phyloP scores from a whole-genome alignment of 2,329 filamentous ascomycete genomes.

The Alternaria gansuensis region DNA sequence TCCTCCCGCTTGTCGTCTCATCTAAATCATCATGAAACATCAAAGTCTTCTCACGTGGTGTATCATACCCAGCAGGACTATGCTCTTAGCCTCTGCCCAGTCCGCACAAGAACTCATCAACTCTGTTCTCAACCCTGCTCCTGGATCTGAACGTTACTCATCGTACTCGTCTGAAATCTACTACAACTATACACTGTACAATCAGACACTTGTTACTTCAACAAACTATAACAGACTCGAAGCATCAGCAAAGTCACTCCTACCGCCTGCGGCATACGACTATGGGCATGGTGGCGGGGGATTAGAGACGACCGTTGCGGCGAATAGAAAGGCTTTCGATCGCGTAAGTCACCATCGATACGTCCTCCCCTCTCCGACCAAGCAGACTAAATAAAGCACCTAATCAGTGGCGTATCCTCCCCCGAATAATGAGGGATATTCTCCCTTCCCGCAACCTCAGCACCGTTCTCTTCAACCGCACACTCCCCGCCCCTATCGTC shows the following conservation, averaged over 20 bases:
- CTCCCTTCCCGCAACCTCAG: conserved; percentile 20
- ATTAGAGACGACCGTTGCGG: conserved; percentile 20
- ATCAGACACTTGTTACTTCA: conserved; percentile 20
- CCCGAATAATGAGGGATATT: conserved; percentile 22
- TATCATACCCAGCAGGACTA: conserved; percentile 1
- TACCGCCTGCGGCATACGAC: conserved; percentile 19
- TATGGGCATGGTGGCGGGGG: conserved; percentile 25
- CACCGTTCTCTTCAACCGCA: conserved; percentile 52
- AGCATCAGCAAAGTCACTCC: conserved; percentile 21
- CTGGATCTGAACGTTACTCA: conserved; percentile 17
- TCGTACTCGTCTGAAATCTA: conserved; percentile 28
- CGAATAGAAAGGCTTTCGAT: conserved; percentile 26
- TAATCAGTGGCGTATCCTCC: conserved; percentile 22
- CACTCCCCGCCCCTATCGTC: conserved; percentile 63
- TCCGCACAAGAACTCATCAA: conserved; percentile 24
- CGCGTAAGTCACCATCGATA: conserved; percentile 5
- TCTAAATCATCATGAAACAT: neutral
- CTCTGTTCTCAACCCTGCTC: conserved; percentile 22
- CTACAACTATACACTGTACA: conserved; percentile 24
- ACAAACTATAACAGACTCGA: conserved; percentile 26
- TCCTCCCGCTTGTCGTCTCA: neutral
- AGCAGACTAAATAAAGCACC: neutral
- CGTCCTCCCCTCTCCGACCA: neutral
- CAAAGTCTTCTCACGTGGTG: conserved; percentile 2
- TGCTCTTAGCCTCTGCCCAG: conserved; percentile 15